Conservation (phyloP, 2,329 filamentous ascomycete species). For the Ophiocordyceps camponoti-leonardi region DNA sequence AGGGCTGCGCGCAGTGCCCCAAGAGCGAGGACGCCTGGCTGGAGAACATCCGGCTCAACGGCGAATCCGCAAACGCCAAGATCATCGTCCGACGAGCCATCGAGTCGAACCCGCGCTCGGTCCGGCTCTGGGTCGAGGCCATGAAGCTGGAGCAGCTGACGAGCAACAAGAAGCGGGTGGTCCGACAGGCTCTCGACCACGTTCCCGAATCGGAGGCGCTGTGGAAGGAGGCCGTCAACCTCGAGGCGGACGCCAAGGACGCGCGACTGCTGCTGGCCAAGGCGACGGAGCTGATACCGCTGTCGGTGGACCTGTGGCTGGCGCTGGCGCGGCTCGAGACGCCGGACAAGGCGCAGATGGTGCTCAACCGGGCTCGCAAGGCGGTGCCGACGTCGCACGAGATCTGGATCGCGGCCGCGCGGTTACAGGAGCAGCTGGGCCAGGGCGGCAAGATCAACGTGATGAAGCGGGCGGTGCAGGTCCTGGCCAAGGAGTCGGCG, state of each 20-base stretch:
- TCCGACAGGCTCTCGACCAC: constrained; percentile 79
- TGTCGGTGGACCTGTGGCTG: constrained; percentile 90
- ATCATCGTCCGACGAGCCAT: constrained; percentile 90
- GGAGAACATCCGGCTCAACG: constrained; percentile 82
- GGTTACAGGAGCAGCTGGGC: constrained; percentile 76
- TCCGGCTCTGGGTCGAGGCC: constrained; percentile 84
- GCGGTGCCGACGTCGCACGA: constrained; percentile 85
- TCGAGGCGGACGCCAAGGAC: constrained; percentile 80
- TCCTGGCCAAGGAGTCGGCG: constrained; percentile 75
- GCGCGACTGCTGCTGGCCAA: constrained; percentile 81
- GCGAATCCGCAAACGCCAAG: constrained; percentile 77
- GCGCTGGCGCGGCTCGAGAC: constrained; percentile 80
- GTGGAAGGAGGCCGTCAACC: constrained; percentile 96
- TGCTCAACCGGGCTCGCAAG: constrained; percentile 88
- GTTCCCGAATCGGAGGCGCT: constrained; percentile 86
- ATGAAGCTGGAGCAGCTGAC: constrained; percentile 79
- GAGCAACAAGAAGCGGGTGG: constrained; percentile 78
- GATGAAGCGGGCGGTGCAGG: constrained; percentile 85
- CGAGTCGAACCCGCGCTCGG: constrained; percentile 75
- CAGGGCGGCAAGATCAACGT: constrained; percentile 68
- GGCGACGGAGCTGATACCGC: constrained; percentile 84
- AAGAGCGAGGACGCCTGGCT: constrained; percentile 93
- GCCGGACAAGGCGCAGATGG: constrained; percentile 81
- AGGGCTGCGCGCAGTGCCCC: constrained; percentile 79
- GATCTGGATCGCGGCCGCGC: constrained; percentile 89